Conservation (phyloP, 768 basidiomycete genomes). For the Mycena chlorophos region DNA sequence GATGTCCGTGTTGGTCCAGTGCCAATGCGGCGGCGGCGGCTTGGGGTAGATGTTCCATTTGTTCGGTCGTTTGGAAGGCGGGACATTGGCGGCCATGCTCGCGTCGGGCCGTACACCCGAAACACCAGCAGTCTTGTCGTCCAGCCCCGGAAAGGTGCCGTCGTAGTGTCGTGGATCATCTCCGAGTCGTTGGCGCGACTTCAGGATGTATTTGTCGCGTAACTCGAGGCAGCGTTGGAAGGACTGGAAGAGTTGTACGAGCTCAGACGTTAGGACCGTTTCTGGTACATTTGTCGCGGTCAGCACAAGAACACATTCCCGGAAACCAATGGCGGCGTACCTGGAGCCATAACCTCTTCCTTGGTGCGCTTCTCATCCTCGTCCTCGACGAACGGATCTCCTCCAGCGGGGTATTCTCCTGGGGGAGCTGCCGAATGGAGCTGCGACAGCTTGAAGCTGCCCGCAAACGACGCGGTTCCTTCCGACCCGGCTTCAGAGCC, state of each 20-base stretch:
- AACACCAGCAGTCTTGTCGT: slow-evolving; percentile 61
- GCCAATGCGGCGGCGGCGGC: slow-evolving; percentile 97
- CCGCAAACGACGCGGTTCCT: slow-evolving; percentile 35
- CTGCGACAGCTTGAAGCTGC: slow-evolving; percentile 40
- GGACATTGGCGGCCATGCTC: slow-evolving; percentile 31
- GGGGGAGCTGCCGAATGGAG: slow-evolving; percentile 32
- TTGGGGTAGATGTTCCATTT: slow-evolving; percentile 90
- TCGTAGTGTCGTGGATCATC: slow-evolving; percentile 95
- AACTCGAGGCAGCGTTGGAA: slow-evolving; percentile 85
- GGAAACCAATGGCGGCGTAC: slow-evolving; percentile 8
- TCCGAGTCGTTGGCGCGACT: slow-evolving; percentile 87
- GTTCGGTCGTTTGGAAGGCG: slow-evolving; percentile 37
- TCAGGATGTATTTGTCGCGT: slow-evolving; percentile 92
- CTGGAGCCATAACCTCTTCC: slow-evolving; percentile 21
- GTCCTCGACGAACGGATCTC: slow-evolving; percentile 30
- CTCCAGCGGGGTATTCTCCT: slow-evolving; percentile 16
- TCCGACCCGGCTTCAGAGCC: slow-evolving; percentile 55
- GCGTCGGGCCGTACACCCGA: slow-evolving; percentile 68
- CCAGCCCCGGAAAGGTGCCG: slow-evolving; percentile 67
- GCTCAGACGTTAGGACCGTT: slow-evolving; percentile 43
- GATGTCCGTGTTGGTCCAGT: slow-evolving; percentile 62
- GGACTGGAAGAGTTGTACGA: slow-evolving; percentile 60
- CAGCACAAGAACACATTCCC: slow-evolving; percentile 25
- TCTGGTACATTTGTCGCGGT: slow-evolving; percentile 27
- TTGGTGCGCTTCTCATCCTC: slow-evolving; percentile 28